Percentiles rank a stretch among this genome's conserved stretches.
Evolutionary conservation across 805 yeast genomes (phyloP).

Genomic region (Brettanomyces custersianus): DNA sequence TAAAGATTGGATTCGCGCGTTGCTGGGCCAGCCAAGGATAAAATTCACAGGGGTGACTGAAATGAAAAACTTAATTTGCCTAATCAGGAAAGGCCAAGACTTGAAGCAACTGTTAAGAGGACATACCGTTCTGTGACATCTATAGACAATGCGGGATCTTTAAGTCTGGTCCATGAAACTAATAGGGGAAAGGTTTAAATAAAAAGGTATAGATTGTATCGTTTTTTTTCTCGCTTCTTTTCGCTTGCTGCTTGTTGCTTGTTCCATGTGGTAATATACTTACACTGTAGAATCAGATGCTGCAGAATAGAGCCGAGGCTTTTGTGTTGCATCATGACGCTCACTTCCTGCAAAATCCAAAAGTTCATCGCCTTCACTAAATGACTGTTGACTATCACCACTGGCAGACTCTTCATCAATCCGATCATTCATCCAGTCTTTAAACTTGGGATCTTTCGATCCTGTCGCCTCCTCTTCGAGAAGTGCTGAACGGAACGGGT

Average conservation of each 20-base stretch:
- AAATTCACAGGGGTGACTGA: no score
- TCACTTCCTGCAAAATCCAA: slow-evolving; percentile 4
- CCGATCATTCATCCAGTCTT: slow-evolving; percentile 43
- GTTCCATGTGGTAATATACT: slow-evolving; percentile 12
- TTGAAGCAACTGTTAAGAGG: no score
- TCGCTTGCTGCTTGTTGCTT: not conserved
- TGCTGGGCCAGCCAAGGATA: no score
- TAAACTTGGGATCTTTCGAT: slow-evolving; percentile 31
- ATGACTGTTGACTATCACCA: slow-evolving; percentile 30
- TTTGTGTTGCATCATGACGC: slow-evolving; percentile 2
- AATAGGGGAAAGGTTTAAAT: no score
- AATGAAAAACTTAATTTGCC: no score
- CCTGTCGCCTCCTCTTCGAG: slow-evolving; percentile 20
- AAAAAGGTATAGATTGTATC: no score
- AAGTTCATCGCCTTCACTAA: slow-evolving; percentile 16
- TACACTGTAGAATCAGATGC: slow-evolving; percentile 18
- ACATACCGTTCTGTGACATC: no score
- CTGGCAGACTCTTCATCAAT: slow-evolving; percentile 25
- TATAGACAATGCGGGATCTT: no score
- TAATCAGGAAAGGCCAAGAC: no score
- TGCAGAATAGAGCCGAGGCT: slow-evolving; percentile 12
- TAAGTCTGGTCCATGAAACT: no score
- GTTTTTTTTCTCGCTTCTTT: not conserved
- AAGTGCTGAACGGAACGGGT: slow-evolving; percentile 58
- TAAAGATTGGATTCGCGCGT: no score